Evolutionary conservation across 805 yeast genomes (phyloP).

Genomic region (Vanderwaltozyma polyspora): DNA sequence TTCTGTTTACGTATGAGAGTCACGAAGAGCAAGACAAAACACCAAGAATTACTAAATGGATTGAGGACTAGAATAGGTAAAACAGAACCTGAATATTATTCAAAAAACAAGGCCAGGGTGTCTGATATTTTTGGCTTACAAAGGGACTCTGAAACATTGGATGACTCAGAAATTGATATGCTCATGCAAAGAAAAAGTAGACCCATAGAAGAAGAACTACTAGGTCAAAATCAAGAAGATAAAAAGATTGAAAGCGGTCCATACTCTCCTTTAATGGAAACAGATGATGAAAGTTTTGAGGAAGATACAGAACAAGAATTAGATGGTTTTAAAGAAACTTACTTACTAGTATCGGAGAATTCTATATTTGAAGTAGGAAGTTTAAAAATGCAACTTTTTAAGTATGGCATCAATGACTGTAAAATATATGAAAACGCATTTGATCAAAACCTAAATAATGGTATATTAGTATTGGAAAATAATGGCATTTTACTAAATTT

Average conservation of each 20-base stretch:
- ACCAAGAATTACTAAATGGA: not conserved
- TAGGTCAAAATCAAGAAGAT: not conserved
- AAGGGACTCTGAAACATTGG: slow-evolving; percentile 19
- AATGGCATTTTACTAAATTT: slow-evolving; percentile 13
- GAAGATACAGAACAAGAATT: not conserved
- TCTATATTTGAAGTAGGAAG: slow-evolving; percentile 10
- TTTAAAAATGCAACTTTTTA: slow-evolving; percentile 3
- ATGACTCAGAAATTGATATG: slow-evolving; percentile 21
- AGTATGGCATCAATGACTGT: slow-evolving; percentile 14
- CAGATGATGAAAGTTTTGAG: not conserved
- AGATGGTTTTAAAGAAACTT: not conserved
- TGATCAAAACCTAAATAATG: slow-evolving; percentile 2
- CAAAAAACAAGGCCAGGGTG: not conserved
- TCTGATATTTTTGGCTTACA: slow-evolving; percentile 5
- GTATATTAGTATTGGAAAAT: slow-evolving; percentile 8
- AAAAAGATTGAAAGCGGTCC: no score
- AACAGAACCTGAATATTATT: not conserved
- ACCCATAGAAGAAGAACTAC: not conserved
- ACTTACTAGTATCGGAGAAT: slow-evolving; percentile 8
- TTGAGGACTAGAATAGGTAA: no score
- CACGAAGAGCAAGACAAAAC: not conserved
- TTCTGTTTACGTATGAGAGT: not conserved
- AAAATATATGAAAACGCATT: slow-evolving; percentile 4
- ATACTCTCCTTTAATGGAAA: not conserved
- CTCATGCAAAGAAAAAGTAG: slow-evolving; percentile 4